Percentiles rank a stretch among this genome's conserved stretches.
These are phyloP conservation scores for Xylaria sp. DNA, from an alignment of 495 filamentous ascomycete species.

Conservation along the genomic window DNA sequence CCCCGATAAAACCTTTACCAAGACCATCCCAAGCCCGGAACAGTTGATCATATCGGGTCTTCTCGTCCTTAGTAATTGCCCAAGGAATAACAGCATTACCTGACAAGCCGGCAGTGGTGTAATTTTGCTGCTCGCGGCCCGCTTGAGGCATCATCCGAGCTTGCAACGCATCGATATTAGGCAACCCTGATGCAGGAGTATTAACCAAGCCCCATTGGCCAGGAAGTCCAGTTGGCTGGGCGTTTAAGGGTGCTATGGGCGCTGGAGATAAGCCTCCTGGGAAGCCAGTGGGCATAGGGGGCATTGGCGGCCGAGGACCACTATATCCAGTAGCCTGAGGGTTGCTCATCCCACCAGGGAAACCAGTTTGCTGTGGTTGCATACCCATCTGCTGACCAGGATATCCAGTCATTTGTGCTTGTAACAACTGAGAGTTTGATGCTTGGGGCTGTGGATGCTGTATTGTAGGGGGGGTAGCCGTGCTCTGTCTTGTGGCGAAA, in stretches of 20 bases:
- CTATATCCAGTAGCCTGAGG: slow-evolving; percentile 67
- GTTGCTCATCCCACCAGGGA: slow-evolving; percentile 52
- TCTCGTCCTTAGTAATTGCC: slow-evolving; percentile 99
- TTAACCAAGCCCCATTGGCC: slow-evolving; percentile 99
- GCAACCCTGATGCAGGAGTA: slow-evolving; percentile 85
- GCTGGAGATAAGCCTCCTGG: slow-evolving; percentile 69
- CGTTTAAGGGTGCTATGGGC: slow-evolving; percentile 71
- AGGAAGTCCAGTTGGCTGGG: slow-evolving; percentile 94
- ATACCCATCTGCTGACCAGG: slow-evolving; percentile 62
- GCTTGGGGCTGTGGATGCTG: slow-evolving; percentile 87
- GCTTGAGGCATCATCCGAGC: slow-evolving; percentile 98
- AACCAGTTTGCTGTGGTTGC: slow-evolving; percentile 66
- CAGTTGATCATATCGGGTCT: slow-evolving; percentile 93
- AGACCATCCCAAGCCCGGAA: slow-evolving; percentile 98
- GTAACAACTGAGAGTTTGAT: slow-evolving; percentile 77
- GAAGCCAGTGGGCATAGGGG: slow-evolving; percentile 91
- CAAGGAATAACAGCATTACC: slow-evolving; percentile 97
- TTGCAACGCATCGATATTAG: slow-evolving; percentile 91
- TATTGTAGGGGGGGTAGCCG: slow-evolving; percentile 71
- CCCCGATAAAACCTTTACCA: slow-evolving; percentile 89
- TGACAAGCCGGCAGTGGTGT: slow-evolving; percentile 83
- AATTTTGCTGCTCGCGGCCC: slow-evolving; percentile 84
- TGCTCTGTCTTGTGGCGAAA: slow-evolving; percentile 72
- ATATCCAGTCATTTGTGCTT: slow-evolving; percentile 78
- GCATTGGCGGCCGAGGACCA: slow-evolving; percentile 88